Percentiles rank a stretch among this genome's conserved stretches.
phyloP scores from a whole-genome alignment of 1,284 basidiomycete genomes.

The Fomitopsis schrenkii region DNA sequence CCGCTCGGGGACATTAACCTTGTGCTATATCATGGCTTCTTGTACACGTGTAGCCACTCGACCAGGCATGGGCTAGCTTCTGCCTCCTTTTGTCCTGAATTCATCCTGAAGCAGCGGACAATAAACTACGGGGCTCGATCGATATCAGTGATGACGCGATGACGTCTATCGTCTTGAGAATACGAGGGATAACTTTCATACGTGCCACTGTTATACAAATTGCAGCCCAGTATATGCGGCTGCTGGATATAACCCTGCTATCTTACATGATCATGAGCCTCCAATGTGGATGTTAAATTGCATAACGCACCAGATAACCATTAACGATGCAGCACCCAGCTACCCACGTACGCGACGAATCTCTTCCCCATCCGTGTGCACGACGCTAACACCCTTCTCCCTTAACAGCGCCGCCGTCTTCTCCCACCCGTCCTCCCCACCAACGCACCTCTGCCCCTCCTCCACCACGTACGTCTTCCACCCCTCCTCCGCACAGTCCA shows the following conservation, averaged over 20 bases:
- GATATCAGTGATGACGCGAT: not conserved
- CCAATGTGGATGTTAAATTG: too few relatives aligned
- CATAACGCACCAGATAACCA: too few relatives aligned
- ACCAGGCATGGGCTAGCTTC: not conserved
- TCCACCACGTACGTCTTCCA: conserved; percentile 35
- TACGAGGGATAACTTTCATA: not conserved
- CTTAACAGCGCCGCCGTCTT: conserved; percentile 19
- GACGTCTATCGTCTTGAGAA: too few relatives aligned
- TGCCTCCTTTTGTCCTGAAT: not conserved
- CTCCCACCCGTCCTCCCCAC: conserved; percentile 23
- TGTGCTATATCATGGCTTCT: not conserved
- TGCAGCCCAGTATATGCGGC: too few relatives aligned
- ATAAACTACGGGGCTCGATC: not conserved
- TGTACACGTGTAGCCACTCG: too few relatives aligned
- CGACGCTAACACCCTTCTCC: conserved; percentile 23
- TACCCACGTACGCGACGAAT: conserved; percentile 16
- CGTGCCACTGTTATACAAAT: too few relatives aligned
- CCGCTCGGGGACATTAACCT: not conserved
- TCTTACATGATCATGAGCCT: too few relatives aligned
- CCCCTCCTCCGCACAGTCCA: conserved; percentile 40
- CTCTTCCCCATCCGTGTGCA: conserved; percentile 21
- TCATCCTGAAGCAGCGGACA: not conserved
- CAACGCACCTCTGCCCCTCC: conserved; percentile 32
- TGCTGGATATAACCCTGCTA: too few relatives aligned
- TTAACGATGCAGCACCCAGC: not conserved